These are phyloP conservation scores for Fusarium hostae DNA, from an alignment of 2,329 filamentous ascomycete genomes.

Conservation along the genomic window DNA sequence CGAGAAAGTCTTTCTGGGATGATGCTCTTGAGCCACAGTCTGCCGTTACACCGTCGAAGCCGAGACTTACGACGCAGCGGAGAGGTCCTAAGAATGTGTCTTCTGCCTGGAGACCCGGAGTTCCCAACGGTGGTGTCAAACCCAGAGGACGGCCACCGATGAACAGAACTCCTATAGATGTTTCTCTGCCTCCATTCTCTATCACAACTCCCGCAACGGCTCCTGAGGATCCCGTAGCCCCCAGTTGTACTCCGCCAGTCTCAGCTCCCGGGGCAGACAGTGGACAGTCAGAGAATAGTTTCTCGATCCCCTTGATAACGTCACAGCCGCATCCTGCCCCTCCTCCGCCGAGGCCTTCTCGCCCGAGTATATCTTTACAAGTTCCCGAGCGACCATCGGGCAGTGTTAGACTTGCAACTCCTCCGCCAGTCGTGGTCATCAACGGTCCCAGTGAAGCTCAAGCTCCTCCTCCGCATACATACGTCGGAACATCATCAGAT, in stretches of 20 bases:
- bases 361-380: constrained; percentile 55
- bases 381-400: constrained; percentile 66
- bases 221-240: constrained; percentile 16
- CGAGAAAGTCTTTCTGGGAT: constrained; percentile 64
- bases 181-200: constrained; percentile 45
- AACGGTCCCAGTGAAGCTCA: constrained; percentile 25
- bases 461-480: neutral
- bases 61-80: constrained; percentile 59
- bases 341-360: constrained; percentile 42
- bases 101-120: constrained; percentile 84
- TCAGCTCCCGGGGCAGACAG: constrained; percentile 1
- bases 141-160: constrained; percentile 83
- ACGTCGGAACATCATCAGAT: constrained; percentile 9
- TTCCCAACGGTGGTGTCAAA: constrained; percentile 72
- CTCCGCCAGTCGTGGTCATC: constrained; percentile 53
- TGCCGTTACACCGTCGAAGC: constrained; percentile 74
- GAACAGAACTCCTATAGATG: constrained; percentile 68
- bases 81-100: constrained; percentile 88
- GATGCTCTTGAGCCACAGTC: constrained; percentile 74
- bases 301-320: constrained; percentile 17
- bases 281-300: constrained; percentile 4
- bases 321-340: constrained; percentile 24
- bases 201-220: constrained; percentile 13
- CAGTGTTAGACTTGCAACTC: constrained; percentile 71
- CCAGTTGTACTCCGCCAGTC: constrained; percentile 10